phyloP scores from a whole-genome alignment of 1,284 basidiomycete genomes.

The Trichosporon asahii region DNA sequence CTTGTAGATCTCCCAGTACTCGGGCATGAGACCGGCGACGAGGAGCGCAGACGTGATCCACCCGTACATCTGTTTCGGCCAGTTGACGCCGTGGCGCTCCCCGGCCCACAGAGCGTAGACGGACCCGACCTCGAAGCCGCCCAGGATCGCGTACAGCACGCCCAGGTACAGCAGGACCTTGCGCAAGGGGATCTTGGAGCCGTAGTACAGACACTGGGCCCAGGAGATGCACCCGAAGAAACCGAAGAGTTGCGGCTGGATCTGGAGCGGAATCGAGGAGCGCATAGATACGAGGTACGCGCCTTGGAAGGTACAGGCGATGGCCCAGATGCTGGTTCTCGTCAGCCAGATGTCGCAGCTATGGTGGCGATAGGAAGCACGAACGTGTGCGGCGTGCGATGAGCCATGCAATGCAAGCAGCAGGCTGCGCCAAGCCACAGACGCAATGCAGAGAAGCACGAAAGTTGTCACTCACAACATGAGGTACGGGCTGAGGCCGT shows the following conservation, averaged over 20 bases:
- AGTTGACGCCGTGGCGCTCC: slow-evolving; percentile 54
- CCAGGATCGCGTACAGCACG: slow-evolving; percentile 54
- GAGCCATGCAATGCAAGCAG: too few relatives aligned
- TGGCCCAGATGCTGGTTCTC: slow-evolving; percentile 59
- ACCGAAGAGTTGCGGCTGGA: slow-evolving; percentile 73
- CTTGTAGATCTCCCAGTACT: slow-evolving; percentile 66
- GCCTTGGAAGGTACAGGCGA: slow-evolving; percentile 64
- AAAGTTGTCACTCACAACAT: slow-evolving; percentile 56
- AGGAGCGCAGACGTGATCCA: slow-evolving; percentile 63
- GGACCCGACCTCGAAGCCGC: slow-evolving; percentile 61
- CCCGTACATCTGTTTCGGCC: slow-evolving; percentile 63
- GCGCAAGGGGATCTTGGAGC: slow-evolving; percentile 38
- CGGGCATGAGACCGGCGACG: slow-evolving; percentile 61
- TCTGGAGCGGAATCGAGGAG: slow-evolving; percentile 63
- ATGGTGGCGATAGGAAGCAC: too few relatives aligned
- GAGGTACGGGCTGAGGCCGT: slow-evolving; percentile 67
- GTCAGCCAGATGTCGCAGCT: neutral
- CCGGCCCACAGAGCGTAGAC: slow-evolving; percentile 60
- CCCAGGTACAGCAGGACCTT: slow-evolving; percentile 53
- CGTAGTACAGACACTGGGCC: slow-evolving; percentile 66
- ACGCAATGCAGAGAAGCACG: neutral
- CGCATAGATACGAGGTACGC: slow-evolving; percentile 65
- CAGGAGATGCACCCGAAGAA: slow-evolving; percentile 63
- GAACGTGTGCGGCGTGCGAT: too few relatives aligned
- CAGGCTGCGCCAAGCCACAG: neutral